Conservation (phyloP, 2,329 filamentous ascomycete species). For the Remersonia thermophila region DNA sequence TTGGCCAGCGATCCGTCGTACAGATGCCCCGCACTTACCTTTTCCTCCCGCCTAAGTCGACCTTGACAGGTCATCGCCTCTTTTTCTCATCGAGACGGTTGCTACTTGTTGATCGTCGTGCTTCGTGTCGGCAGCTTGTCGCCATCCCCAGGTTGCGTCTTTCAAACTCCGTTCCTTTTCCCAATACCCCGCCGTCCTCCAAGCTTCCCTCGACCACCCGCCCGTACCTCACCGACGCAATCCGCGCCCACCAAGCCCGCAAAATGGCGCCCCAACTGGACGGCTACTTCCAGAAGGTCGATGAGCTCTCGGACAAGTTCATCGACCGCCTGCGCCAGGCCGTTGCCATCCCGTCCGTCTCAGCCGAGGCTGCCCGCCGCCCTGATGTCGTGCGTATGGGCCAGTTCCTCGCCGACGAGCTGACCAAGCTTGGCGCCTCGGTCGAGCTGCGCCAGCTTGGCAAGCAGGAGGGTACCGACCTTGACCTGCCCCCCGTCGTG, state of each 20-base stretch:
- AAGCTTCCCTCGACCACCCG: constrained; percentile 17
- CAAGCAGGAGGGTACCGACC: constrained; percentile 80
- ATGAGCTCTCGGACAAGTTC: constrained; percentile 65
- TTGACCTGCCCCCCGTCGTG: constrained; percentile 86
- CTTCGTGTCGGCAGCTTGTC: too few relatives aligned
- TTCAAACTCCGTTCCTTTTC: neutral
- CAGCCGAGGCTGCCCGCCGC: constrained; percentile 76
- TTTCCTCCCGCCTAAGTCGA: too few relatives aligned
- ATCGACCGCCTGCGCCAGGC: constrained; percentile 84
- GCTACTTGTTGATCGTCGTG: too few relatives aligned
- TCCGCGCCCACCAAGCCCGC: constrained; percentile 47
- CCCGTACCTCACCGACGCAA: constrained; percentile 39
- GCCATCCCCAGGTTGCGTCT: too few relatives aligned
- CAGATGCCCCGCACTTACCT: too few relatives aligned
- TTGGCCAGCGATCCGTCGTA: too few relatives aligned
- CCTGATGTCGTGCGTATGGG: constrained; percentile 96
- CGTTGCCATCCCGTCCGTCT: constrained; percentile 92
- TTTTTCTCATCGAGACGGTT: too few relatives aligned
- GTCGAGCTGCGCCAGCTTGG: constrained; percentile 81
- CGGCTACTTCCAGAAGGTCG: constrained; percentile 85
- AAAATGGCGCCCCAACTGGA: constrained; percentile 88
- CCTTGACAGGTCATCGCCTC: too few relatives aligned
- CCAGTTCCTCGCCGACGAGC: constrained; percentile 73
- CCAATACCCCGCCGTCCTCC: neutral
- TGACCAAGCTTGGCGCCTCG: constrained; percentile 70